These are phyloP conservation scores for Cryptococcus sp. DNA, from an alignment of 1,284 basidiomycete genomes.

Conservation along the genomic window DNA sequence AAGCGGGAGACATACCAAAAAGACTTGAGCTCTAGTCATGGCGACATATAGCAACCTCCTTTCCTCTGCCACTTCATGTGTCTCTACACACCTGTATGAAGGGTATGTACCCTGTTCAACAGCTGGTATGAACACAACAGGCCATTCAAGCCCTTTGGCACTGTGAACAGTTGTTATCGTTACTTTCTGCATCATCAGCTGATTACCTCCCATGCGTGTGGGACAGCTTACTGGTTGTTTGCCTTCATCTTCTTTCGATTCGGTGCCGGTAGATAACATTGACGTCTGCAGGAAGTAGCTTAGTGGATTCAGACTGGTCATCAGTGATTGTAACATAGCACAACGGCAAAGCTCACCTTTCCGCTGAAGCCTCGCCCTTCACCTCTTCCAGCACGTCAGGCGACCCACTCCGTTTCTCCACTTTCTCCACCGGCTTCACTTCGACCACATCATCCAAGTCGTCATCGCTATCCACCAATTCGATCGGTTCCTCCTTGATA, in stretches of 20 bases:
- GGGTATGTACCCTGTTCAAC: conserved; percentile 76
- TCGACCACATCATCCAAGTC: background rate
- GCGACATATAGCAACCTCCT: conserved; percentile 82
- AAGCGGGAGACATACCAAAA: conserved; percentile 52
- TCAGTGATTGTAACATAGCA: background rate
- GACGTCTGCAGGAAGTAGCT: conserved; percentile 78
- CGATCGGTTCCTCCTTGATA: background rate
- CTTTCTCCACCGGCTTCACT: background rate
- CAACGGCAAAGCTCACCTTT: too few relatives aligned
- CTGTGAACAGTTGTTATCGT: conserved; percentile 84
- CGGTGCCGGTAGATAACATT: conserved; percentile 77
- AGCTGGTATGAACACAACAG: conserved; percentile 52
- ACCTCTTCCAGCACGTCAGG: background rate
- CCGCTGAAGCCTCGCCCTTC: background rate
- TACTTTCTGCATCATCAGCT: conserved; percentile 58
- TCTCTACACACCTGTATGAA: conserved; percentile 59
- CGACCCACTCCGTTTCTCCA: conserved; percentile 3
- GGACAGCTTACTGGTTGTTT: conserved; percentile 53
- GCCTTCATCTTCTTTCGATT: conserved; percentile 59
- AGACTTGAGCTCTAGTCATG: conserved; percentile 76
- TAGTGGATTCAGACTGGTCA: conserved; percentile 59
- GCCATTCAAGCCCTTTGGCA: conserved; percentile 91
- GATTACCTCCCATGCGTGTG: background rate
- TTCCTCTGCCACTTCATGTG: conserved; percentile 75
- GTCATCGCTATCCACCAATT: background rate